phyloP scores from a whole-genome alignment of 1,139 yeast species.

The Ogataea hybrid region DNA sequence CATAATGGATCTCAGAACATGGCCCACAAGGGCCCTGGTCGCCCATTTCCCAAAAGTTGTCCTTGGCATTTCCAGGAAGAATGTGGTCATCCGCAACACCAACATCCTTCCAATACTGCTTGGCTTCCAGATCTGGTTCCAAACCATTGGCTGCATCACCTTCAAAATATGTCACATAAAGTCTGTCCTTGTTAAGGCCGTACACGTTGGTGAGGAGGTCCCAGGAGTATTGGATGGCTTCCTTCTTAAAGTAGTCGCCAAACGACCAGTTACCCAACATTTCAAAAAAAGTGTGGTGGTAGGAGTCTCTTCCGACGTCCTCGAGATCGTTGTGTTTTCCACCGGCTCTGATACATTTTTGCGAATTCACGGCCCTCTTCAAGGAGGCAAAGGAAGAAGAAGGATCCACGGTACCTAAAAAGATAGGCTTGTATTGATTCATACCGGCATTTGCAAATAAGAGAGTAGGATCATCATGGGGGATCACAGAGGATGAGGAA shows the following conservation, averaged over 20 bases:
- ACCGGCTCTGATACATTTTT: conserved; percentile 98
- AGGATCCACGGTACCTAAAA: conserved; percentile 96
- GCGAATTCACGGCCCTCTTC: conserved; percentile 92
- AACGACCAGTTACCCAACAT: conserved; percentile 99
- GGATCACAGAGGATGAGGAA: conserved; percentile 92
- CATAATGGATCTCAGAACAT: conserved; percentile 96
- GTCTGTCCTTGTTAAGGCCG: conserved; percentile 71
- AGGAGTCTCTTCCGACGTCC: conserved; percentile 96
- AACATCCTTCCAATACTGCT: conserved; percentile 75
- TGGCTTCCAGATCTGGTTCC: conserved; percentile 93
- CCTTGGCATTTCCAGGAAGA: conserved; percentile 84
- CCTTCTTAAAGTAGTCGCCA: conserved; percentile 96
- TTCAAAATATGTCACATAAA: conserved; percentile 93
- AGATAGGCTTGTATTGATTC: conserved; percentile 98
- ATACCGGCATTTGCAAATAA: conserved; percentile 97
- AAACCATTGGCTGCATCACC: conserved; percentile 86
- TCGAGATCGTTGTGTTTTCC: conserved; percentile 99
- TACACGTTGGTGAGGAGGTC: conserved; percentile 82
- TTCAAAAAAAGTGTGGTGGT: conserved; percentile 97
- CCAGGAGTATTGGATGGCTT: conserved; percentile 89
- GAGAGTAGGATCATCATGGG: conserved; percentile 96
- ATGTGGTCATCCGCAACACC: conserved; percentile 94
- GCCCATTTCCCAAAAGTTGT: conserved; percentile 99
- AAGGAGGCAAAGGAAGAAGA: conserved; percentile 78
- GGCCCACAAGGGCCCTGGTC: conserved; percentile 99